phyloP scores from a whole-genome alignment of 495 filamentous ascomycete genomes.

The Pyronema domesticum region DNA sequence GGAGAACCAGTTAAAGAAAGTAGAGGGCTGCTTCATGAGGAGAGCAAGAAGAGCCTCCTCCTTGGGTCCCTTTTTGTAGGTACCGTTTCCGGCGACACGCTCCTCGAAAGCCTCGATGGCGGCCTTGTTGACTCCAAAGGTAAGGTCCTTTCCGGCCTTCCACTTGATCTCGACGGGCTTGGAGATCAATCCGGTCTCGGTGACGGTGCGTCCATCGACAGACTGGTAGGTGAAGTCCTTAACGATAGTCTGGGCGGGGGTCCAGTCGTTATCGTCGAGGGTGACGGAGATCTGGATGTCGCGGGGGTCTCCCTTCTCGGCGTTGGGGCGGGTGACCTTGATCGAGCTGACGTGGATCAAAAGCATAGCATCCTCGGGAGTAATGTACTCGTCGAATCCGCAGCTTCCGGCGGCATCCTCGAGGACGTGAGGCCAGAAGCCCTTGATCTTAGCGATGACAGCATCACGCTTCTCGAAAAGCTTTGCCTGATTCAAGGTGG shows the following conservation, averaged over 20 bases:
- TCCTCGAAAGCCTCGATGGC: conserved; percentile 48
- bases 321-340: conserved; percentile 34
- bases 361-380: conserved; percentile 51
- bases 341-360: conserved; percentile 36
- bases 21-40: conserved; percentile 40
- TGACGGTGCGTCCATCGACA: conserved; percentile 37
- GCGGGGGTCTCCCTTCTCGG: conserved; percentile 38
- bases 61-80: conserved; percentile 25
- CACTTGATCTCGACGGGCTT: conserved; percentile 76
- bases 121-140: conserved; percentile 56
- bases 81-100: conserved; percentile 14
- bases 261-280: conserved; percentile 53
- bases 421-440: conserved; percentile 82
- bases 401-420: conserved; percentile 67
- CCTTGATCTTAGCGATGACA: conserved; percentile 46
- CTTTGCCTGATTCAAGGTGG: conserved; percentile 29
- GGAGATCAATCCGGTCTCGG: conserved; percentile 45
- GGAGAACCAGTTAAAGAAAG: conserved; percentile 81
- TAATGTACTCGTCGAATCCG: conserved; percentile 53
- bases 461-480: conserved; percentile 57
- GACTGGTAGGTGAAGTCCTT: conserved; percentile 50
- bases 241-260: conserved; percentile 53
- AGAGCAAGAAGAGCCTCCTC: conserved; percentile 35
- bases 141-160: conserved; percentile 72
- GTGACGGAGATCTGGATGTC: conserved; percentile 43